Base-by-base conservation (phyloP, 2,329 filamentous ascomycete genomes). In the Curvularia spicifera region DNA sequence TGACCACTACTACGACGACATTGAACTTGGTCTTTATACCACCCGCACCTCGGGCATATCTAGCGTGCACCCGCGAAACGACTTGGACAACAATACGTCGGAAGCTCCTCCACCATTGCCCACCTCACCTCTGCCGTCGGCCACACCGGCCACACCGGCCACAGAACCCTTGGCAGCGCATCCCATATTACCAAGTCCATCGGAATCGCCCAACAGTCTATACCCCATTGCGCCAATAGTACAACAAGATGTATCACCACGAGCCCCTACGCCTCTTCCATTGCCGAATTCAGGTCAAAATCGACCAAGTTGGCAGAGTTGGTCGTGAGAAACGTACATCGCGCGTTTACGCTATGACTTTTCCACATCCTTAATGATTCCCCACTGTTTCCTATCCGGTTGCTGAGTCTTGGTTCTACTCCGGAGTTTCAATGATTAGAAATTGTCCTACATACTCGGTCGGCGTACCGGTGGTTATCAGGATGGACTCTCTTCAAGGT, bases 11-110 rank as follows among this genome's bases (percentile, higher is more conserved):
- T 68, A 67, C 44, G 60, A 68, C 2, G 69, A 71, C 20, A 69
- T 72, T 3, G 69, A 72, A 40, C 39, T 73, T 29, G 70, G 70
- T 2, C 58, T 47, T 24, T 66, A 53, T 47, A 63, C 64, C 2
- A 63, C 63, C 2, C 49, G 44, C 12, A 64, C 59, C 28, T 67
- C 65, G 5, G 46, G 35, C 12, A 22, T 53, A 8, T 61, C 57
- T 3, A 67, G 55, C 33, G 39, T 56, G 12, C 33, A 58, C n/a
- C 62, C 60, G 13, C 49, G 39, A 6, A 46, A 47, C 2, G 31
- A 40, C 15, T 33, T 47, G 3, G 60, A 65, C 4, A 62, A 56
- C 1, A 43, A 40, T 8, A 60, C 67, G 3, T 13, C 63, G 1
- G 56, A 61, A 24, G 69, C 65, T 3, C 56, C 71, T 18, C 70